Percentiles rank a stretch among this genome's conserved stretches.
These are phyloP conservation scores for Triticum timopheevii DNA, from an alignment of 176 grass and related monocot species.

Conservation along the genomic window DNA sequence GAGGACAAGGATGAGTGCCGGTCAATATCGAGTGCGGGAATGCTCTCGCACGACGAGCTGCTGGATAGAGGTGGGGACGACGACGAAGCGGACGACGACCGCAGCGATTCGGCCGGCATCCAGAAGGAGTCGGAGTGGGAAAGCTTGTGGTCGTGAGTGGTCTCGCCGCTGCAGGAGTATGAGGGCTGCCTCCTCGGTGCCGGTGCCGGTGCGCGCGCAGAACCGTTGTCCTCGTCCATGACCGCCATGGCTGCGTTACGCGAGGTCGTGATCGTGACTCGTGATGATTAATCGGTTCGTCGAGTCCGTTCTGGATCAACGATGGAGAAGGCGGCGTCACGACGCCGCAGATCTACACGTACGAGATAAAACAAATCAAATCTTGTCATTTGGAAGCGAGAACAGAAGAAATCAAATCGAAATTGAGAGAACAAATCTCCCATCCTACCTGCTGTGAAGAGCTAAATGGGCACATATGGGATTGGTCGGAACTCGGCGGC, in stretches of 20 bases:
- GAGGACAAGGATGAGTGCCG: slow-evolving; percentile 12
- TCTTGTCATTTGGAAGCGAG: not conserved
- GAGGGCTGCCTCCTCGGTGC: not conserved
- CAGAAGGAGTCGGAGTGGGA: slow-evolving; percentile 18
- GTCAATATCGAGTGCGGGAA: not conserved
- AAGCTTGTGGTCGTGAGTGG: slow-evolving; percentile 3
- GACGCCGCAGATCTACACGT: slow-evolving; percentile 23
- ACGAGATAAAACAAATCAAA: not conserved
- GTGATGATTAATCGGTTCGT: not conserved
- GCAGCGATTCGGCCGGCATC: not conserved
- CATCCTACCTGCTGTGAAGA: not conserved
- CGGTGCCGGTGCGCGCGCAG: not conserved
- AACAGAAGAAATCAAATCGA: not conserved
- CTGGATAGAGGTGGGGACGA: slow-evolving; percentile 9
- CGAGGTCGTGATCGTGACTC: not conserved
- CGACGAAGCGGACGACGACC: slow-evolving; percentile 6
- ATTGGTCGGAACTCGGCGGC: slow-evolving; percentile 36
- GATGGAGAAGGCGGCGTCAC: not conserved
- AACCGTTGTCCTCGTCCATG: not conserved
- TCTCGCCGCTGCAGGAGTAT: not conserved
- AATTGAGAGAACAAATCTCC: not conserved
- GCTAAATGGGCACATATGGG: not conserved
- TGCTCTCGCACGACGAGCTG: slow-evolving; percentile 34
- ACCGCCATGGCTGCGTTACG: slow-evolving; percentile 5
- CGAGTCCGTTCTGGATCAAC: not conserved